Conservation (phyloP, 495 filamentous ascomycete genomes). For the Chaetomium fimeti region DNA sequence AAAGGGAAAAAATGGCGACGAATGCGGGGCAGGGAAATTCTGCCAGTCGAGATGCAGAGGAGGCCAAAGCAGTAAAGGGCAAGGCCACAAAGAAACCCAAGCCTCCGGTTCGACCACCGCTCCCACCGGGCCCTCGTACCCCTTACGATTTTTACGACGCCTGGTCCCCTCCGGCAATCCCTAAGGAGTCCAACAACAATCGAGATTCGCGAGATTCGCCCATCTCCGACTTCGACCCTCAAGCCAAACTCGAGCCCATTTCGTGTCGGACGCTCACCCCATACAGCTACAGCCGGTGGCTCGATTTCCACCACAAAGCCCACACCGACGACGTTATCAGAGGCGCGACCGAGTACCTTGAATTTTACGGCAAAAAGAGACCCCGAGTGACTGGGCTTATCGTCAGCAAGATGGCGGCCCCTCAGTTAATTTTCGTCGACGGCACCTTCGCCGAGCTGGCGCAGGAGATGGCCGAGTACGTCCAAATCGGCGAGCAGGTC, state of each 20-base stretch:
- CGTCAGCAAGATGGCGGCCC: conserved; percentile 34
- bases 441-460: conserved; percentile 84
- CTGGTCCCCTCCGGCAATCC: conserved; percentile 23
- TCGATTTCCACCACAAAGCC: not conserved
- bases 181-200: conserved; percentile 12
- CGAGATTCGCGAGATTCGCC: not conserved
- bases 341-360: conserved; percentile 12
- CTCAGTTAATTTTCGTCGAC: conserved; percentile 74
- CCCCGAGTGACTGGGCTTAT: conserved; percentile 12
- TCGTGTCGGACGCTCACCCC: not conserved
- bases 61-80: conserved; percentile 26
- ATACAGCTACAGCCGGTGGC: conserved; percentile 8
- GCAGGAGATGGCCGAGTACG: conserved; percentile 81
- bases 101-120: conserved; percentile 21
- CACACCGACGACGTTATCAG: conserved; percentile 17
- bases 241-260: not conserved
- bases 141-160: conserved; percentile 28
- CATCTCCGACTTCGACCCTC: not conserved
- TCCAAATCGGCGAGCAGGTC: conserved; percentile 70
- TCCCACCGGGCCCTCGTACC: conserved; percentile 23
- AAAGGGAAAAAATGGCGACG: conserved; percentile 34
- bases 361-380: conserved; percentile 14
- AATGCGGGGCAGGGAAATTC: conserved; percentile 36
- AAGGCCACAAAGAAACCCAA: conserved; percentile 27
- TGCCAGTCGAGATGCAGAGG: conserved; percentile 17